phyloP scores from a whole-genome alignment of 352 stramenopile genomes.

The Salisapilia sapeloensis region DNA sequence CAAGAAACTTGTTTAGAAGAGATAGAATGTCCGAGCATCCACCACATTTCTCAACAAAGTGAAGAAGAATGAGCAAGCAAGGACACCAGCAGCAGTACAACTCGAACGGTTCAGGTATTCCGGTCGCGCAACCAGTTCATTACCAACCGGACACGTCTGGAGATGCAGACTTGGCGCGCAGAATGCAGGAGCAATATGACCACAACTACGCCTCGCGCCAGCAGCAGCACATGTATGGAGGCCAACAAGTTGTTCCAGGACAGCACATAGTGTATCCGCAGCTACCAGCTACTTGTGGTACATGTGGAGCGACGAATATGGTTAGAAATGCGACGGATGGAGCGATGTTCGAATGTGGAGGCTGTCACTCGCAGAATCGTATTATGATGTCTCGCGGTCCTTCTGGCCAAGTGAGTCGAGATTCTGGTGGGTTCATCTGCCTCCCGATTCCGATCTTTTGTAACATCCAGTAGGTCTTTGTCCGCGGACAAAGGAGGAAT shows the following conservation, averaged over 20 bases:
- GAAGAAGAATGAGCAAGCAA: too few relatives aligned
- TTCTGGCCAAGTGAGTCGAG: constrained; percentile 5
- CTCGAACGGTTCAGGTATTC: too few relatives aligned
- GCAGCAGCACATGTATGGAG: constrained; percentile 4
- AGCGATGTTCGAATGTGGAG: constrained; percentile 36
- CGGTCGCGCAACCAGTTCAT: too few relatives aligned
- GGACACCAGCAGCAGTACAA: too few relatives aligned
- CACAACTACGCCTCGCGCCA: too few relatives aligned
- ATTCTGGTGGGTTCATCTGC: constrained; percentile 13
- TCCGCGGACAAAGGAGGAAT: too few relatives aligned
- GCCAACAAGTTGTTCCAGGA: constrained; percentile 19
- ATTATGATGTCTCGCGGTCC: constrained; percentile 10
- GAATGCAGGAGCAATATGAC: constrained; percentile 36
- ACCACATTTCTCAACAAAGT: too few relatives aligned
- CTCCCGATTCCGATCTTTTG: constrained; percentile 53
- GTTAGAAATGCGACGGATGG: constrained; percentile 39
- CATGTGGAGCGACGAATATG: constrained; percentile 35
- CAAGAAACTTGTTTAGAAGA: too few relatives aligned
- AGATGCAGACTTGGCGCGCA: constrained; percentile 32
- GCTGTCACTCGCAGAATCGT: constrained; percentile 37
- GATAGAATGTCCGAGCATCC: too few relatives aligned
- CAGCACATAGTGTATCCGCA: constrained; percentile 7
- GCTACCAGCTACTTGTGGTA: constrained; percentile 40
- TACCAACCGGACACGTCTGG: constrained; percentile 17
- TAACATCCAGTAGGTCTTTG: constrained; percentile 38